A percentile compares a stretch with the other conserved stretches of the same genome.
These are phyloP conservation scores for Spinellus fusiger DNA, from an alignment of 192 early-diverging fungal species.

Conservation along the genomic window DNA sequence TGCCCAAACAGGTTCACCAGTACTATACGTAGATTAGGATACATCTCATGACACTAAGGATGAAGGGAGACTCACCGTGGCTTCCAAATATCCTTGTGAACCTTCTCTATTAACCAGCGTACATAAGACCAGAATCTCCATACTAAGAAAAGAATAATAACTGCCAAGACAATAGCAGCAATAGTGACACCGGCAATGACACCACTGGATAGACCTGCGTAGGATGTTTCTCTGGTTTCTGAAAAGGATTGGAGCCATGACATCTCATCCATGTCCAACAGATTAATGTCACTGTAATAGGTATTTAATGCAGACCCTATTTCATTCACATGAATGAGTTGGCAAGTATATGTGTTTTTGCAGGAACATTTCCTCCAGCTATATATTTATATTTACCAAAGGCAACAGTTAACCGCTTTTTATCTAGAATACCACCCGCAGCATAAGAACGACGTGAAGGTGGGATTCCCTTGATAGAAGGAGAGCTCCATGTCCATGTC, in stretches of 20 bases:
- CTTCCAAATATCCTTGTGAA: conserved; percentile 31
- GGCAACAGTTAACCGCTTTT: conserved; percentile 16
- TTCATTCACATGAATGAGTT: not conserved
- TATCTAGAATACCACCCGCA: conserved; percentile 18
- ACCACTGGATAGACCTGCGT: not conserved
- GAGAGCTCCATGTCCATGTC: conserved; percentile 23
- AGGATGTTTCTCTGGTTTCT: not conserved
- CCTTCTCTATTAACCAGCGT: conserved; percentile 18
- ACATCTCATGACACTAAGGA: not conserved
- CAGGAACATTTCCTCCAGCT: not conserved
- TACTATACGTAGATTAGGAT: not conserved
- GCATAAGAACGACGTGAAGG: conserved; percentile 26
- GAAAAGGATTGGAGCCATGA: conserved; percentile 19
- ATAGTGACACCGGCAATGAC: conserved; percentile 27
- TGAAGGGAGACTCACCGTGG: conserved; percentile 6
- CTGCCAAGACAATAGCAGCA: conserved; percentile 19
- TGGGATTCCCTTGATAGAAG: conserved; percentile 13
- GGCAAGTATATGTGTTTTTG: not conserved
- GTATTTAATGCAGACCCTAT: conserved; percentile 19
- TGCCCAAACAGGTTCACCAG: conserved; percentile 33
- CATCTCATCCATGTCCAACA: conserved; percentile 1
- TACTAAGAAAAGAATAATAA: conserved; percentile 23
- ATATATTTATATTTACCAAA: conserved; percentile 22
- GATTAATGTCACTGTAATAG: conserved; percentile 32
- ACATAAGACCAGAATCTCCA: conserved; percentile 25